Base-by-base conservation (phyloP, 192 early-diverging fungal species). In the Linnemannia schmuckeri region DNA sequence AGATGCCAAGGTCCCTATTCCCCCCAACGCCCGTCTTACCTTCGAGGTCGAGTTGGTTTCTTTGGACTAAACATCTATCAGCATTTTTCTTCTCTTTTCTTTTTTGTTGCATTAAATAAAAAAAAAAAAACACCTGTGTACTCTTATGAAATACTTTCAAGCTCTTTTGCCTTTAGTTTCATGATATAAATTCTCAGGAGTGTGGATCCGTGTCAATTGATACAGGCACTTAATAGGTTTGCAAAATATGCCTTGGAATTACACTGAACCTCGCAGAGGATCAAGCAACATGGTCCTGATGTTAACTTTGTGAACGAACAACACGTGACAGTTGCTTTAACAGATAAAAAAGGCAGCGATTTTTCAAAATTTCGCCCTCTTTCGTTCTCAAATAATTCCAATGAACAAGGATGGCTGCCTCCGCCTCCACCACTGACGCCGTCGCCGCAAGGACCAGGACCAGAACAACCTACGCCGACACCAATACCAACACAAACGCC, bases 41-140 rank as follows among this genome's bases (percentile, higher is more conserved):
- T 96, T 96, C 77, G 91, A 94, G 52, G 89, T 93, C 66, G 92
- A 93, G 84, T 85, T 93, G 70, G 89, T 89, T 18, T 82, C 82
- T 30, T 77, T 93, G 55, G 91, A 92, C 33, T 93, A 88, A 80
- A 66, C n/a, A 47, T 30, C 35, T 42, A 74, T 47, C 72, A 33
- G 42, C 40, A 42, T 55, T 61, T 74, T 37, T 40, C 18, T 57
- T 22, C 30, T n/a, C 33, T 41, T 55, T 18, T 75, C 33, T 20
- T 47, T 73, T 13, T 74, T 18, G 49, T 49, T 74, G 46, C 41
- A 47, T 72, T 22, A 42, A 38, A 24, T 38, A 42, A 72, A 42
- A 46, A 44, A 44, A 44, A 41, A 41, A 44, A 37, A 1, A 1
- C 37, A 1, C 17, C 40, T 9, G 40, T 72, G 40, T 42, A 72